These are phyloP conservation scores for Hypomontagnella submonticulosa DNA, from an alignment of 495 filamentous ascomycete genomes.

Conservation along the genomic window DNA sequence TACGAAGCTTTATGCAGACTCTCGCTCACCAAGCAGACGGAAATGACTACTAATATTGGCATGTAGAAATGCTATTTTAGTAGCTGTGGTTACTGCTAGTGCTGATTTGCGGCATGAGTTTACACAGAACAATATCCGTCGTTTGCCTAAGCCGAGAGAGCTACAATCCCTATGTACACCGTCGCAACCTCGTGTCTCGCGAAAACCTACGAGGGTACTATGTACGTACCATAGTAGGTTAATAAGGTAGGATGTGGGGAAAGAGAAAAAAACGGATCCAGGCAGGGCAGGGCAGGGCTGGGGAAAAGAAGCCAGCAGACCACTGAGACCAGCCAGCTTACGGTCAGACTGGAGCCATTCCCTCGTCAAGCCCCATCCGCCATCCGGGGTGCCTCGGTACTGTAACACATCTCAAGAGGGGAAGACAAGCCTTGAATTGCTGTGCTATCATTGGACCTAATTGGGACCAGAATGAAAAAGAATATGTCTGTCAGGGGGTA, in stretches of 20 bases:
- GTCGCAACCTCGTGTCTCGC: conserved; percentile 29
- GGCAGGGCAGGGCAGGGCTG: conserved; percentile 32
- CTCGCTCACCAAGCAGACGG: conserved; percentile 28
- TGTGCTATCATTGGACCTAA: conserved; percentile 12
- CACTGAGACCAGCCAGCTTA: conserved; percentile 1
- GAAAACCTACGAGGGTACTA: conserved; percentile 21
- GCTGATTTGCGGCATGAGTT: conserved; percentile 21
- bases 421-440: conserved; percentile 1
- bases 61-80: conserved; percentile 1
- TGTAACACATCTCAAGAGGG: conserved; percentile 16
- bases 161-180: conserved; percentile 5
- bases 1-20: conserved; percentile 21
- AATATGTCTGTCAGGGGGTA: conserved; percentile 19
- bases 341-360: too few species aligned
- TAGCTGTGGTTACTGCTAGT: conserved; percentile 4
- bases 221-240: too few species aligned
- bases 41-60: conserved; percentile 28
- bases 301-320: conserved; percentile 8
- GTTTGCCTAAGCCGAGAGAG: conserved; percentile 42
- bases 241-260: conserved; percentile 38
- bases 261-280: conserved; percentile 21
- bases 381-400: conserved; percentile 10
- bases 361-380: neutral
- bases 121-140: conserved; percentile 22
- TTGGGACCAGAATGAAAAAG: neutral